Conservation (phyloP, 805 yeast genomes). For the Saccharomycopsis schoenii region DNA sequence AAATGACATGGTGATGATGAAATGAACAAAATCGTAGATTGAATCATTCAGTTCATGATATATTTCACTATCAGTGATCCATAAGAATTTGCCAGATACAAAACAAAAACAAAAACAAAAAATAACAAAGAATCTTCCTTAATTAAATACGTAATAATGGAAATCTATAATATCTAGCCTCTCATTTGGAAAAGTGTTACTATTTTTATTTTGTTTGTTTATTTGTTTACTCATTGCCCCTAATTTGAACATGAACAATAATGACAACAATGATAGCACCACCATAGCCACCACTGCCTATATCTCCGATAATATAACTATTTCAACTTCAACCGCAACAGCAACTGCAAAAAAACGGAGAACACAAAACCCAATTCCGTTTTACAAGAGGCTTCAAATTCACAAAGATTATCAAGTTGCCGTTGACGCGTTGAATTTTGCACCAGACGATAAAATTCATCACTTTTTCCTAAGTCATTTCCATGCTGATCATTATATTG, state of each 20-base stretch:
- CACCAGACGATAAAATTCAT: conserved; percentile 25
- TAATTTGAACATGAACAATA: background rate
- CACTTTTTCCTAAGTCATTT: conserved; percentile 70
- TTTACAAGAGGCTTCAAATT: conserved; percentile 12
- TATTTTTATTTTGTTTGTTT: too few relatives aligned
- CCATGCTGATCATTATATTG: conserved; percentile 93
- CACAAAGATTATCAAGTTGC: conserved; percentile 1
- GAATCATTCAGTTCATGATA: too few relatives aligned
- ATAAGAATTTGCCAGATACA: too few relatives aligned
- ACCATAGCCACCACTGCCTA: background rate
- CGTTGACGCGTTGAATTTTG: conserved; percentile 17
- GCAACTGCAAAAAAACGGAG: conserved; percentile 1
- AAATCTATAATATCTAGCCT: too few relatives aligned
- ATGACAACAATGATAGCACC: background rate
- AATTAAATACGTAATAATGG: too few relatives aligned
- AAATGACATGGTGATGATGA: too few relatives aligned
- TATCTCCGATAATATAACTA: background rate
- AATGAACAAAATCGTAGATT: too few relatives aligned
- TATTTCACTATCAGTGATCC: too few relatives aligned
- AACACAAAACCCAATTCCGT: conserved; percentile 13
- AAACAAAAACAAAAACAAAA: too few relatives aligned
- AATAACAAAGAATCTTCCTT: too few relatives aligned
- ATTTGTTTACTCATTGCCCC: too few relatives aligned
- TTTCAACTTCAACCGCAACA: background rate
- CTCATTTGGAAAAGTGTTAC: background rate